Percentiles rank a stretch among this genome's conserved stretches.
Conservation (phyloP, 805 yeast genomes). For the Phaffomyces thermotolerans region DNA sequence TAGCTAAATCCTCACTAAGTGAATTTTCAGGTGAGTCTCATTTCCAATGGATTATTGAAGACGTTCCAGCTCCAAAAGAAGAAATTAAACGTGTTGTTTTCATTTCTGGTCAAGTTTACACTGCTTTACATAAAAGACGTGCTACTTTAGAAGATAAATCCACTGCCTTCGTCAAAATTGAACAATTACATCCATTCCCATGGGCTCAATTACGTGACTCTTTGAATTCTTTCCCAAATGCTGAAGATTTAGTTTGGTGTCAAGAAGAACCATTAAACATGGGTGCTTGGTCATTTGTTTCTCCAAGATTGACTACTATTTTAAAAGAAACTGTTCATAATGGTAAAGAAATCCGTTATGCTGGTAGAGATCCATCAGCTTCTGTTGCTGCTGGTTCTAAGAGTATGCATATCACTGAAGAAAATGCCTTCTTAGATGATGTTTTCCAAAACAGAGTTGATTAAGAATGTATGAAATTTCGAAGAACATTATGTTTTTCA, state of each 20-base stretch:
- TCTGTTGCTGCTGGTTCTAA: slow-evolving; percentile 97
- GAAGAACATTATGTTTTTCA: too few species aligned
- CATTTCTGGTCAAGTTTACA: slow-evolving; percentile 89
- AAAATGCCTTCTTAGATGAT: slow-evolving; percentile 75
- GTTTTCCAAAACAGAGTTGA: slow-evolving; percentile 40
- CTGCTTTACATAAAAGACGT: slow-evolving; percentile 88
- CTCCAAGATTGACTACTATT: slow-evolving; percentile 77
- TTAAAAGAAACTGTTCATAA: slow-evolving; percentile 68
- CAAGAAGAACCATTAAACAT: slow-evolving; percentile 99
- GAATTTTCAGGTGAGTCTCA: slow-evolving; percentile 90
- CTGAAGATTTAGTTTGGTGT: slow-evolving; percentile 89
- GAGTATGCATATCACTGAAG: slow-evolving; percentile 81
- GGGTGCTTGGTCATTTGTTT: slow-evolving; percentile 77
- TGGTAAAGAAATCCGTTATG: slow-evolving; percentile 61
- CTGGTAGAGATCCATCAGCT: slow-evolving; percentile 98
- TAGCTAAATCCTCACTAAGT: slow-evolving; percentile 76
- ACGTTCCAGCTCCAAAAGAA: slow-evolving; percentile 64
- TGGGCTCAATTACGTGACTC: slow-evolving; percentile 86
- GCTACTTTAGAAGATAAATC: slow-evolving; percentile 64
- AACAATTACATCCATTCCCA: slow-evolving; percentile 99
- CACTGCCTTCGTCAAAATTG: slow-evolving; percentile 84
- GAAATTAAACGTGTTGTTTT: slow-evolving; percentile 84
- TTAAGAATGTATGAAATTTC: not conserved
- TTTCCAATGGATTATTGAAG: slow-evolving; percentile 96
- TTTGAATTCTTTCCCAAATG: slow-evolving; percentile 68